A percentile compares a stretch with the other conserved stretches of the same genome.
phyloP scores from a whole-genome alignment of 495 filamentous ascomycete genomes.

The Penicillium argentinense region DNA sequence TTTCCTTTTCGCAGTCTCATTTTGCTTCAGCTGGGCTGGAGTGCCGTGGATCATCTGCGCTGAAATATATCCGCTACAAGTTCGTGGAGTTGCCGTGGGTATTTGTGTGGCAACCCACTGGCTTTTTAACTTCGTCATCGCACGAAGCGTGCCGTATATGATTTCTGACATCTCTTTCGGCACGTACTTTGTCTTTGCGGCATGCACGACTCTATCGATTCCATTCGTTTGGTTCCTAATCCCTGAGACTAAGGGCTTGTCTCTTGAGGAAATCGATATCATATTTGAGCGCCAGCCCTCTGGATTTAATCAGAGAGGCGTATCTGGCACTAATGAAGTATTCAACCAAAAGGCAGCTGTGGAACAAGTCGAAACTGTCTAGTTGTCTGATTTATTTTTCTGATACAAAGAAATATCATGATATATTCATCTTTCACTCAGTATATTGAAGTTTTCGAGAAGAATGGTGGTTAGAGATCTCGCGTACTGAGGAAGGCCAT shows the following conservation, averaged over 20 bases:
- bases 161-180: slow-evolving; percentile 41
- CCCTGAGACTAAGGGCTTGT: slow-evolving; percentile 17
- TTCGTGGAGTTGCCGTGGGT: slow-evolving; percentile 50
- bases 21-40: slow-evolving; percentile 63
- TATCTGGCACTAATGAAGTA: no score
- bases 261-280: slow-evolving; percentile 16
- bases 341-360: no score
- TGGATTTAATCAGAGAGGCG: no score
- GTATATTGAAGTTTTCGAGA: no score
- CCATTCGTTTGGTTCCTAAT: slow-evolving; percentile 47
- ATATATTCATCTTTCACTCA: no score
- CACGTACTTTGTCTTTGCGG: slow-evolving; percentile 39
- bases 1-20: slow-evolving; percentile 67
- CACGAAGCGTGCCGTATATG: slow-evolving; percentile 13
- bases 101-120: not conserved
- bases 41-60: slow-evolving; percentile 56
- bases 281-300: slow-evolving; percentile 5
- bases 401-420: no score
- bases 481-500: no score
- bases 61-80: slow-evolving; percentile 37
- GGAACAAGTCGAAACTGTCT: no score
- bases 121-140: slow-evolving; percentile 9
- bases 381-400: no score
- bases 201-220: slow-evolving; percentile 29
- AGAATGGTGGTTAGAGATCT: no score